Evolutionary conservation across 2,329 filamentous ascomycete genomes (phyloP).

Genomic region (Zasmidium citrigriseum): DNA sequence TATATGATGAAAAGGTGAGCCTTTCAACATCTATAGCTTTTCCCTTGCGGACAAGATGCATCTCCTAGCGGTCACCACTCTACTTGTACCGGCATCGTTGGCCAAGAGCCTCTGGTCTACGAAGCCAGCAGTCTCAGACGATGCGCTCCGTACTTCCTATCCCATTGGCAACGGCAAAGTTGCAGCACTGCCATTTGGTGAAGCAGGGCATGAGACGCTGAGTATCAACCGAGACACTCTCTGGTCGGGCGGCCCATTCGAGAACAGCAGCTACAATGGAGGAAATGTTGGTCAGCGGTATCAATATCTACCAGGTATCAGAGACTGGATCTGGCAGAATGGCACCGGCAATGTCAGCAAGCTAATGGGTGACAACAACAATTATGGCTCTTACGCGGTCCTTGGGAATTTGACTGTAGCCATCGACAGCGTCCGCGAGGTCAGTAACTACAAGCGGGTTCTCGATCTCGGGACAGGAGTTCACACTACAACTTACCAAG

Average conservation of each 20-base stretch:
- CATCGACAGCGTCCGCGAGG: slow-evolving; percentile 35
- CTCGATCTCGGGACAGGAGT: slow-evolving; percentile 50
- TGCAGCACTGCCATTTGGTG: slow-evolving; percentile 43
- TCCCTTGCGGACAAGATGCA: neutral
- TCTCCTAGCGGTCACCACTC: neutral
- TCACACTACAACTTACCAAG: slow-evolving; percentile 33
- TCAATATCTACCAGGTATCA: slow-evolving; percentile 43
- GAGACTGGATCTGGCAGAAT: slow-evolving; percentile 52
- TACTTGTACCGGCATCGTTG: neutral
- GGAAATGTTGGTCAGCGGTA: slow-evolving; percentile 44
- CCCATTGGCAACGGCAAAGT: slow-evolving; percentile 50
- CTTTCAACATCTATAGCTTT: neutral
- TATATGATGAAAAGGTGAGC: no score
- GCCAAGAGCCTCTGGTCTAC: slow-evolving; percentile 16
- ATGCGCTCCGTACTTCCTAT: slow-evolving; percentile 15
- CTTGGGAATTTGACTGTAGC: slow-evolving; percentile 49
- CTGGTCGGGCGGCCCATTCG: slow-evolving; percentile 55
- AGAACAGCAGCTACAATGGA: slow-evolving; percentile 46
- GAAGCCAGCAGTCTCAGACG: slow-evolving; percentile 10
- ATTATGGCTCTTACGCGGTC: slow-evolving; percentile 52
- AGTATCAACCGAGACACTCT: slow-evolving; percentile 52
- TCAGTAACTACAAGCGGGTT: slow-evolving; percentile 41
- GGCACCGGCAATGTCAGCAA: slow-evolving; percentile 48
- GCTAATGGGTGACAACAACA: slow-evolving; percentile 41
- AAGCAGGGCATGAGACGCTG: slow-evolving; percentile 45